Base-by-base conservation (phyloP, 192 early-diverging fungal species). In the Rhizophagus clarus region DNA sequence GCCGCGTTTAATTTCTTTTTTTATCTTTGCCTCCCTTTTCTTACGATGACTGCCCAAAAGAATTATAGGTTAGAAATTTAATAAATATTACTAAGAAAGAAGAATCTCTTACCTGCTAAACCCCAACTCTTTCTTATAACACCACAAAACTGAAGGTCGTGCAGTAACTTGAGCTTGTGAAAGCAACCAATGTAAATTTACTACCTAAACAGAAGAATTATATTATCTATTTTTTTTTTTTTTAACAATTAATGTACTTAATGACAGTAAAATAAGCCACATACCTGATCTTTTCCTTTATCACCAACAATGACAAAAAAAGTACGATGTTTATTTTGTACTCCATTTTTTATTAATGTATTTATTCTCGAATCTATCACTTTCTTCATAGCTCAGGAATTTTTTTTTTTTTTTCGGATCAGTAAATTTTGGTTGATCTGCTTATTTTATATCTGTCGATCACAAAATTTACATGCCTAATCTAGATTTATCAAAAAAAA, bases 81-180 rank as follows among this genome's bases (percentile, higher is more conserved):
- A 42, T 12, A 31, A 32, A 22, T 31, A 56, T 8, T 40, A 34
- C 26, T 34, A 28, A n/a, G 12, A 47, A 14, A 26, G 4, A 29
- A 26, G 22, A n/a, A 8, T 60, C 8, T 5, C 61, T 34, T 82
- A 88, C 91, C 86, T 93, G 47, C 89, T 95, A 85, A 99, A 99
- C 10, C 96, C 96, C 1, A 99, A 90, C 3, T 98, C 97, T 85
- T 98, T 99, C 82, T 99, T 98, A 89, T 99, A 99, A 87, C 98
- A 99, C 98, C 98, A 99, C 34, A 99, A 91, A n/a, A 99, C 98
- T 17, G 92, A 95, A 15, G 98, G 97, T 42, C 97, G 87, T 9
- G 93, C 91, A 1, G 94, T 89, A 17, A 97, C 95, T 74, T 96
- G 90, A 15, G 96, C 95, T 88, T 99, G 97, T 34, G 95, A 95